Evolutionary conservation across 2,329 filamentous ascomycete genomes (phyloP).

Genomic region (Botrytis fragariae): DNA sequence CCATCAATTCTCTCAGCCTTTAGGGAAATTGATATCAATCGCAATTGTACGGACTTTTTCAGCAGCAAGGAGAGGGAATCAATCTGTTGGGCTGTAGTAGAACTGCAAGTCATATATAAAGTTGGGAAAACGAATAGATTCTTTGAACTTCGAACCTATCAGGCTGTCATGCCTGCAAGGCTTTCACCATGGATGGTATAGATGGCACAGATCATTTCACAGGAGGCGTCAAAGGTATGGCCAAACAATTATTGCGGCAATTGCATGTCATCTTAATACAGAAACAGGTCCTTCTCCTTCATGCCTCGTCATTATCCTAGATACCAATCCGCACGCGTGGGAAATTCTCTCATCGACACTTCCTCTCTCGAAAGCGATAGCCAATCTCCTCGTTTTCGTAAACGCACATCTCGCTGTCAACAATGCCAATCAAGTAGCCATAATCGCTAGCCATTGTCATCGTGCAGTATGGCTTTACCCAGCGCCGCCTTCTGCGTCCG

Average conservation of each 20-base stretch:
- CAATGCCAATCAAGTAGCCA: slow-evolving; percentile 86
- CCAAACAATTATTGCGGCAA: neutral
- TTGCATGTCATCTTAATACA: slow-evolving; percentile 21
- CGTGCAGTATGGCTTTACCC: slow-evolving; percentile 91
- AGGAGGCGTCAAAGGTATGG: slow-evolving; percentile 46
- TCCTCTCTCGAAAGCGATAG: slow-evolving; percentile 78
- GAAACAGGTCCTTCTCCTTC: slow-evolving; percentile 62
- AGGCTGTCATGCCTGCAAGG: slow-evolving; percentile 29
- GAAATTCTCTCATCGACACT: slow-evolving; percentile 70
- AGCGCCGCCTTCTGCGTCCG: slow-evolving; percentile 41
- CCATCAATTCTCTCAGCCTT: neutral
- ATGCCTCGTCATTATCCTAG: slow-evolving; percentile 84
- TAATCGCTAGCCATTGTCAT: slow-evolving; percentile 86
- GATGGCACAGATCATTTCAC: slow-evolving; percentile 59
- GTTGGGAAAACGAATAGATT: neutral
- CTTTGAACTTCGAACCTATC: neutral
- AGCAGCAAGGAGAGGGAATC: neutral
- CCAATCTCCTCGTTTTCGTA: slow-evolving; percentile 90
- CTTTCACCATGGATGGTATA: slow-evolving; percentile 59
- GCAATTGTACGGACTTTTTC: neutral
- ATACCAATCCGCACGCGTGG: slow-evolving; percentile 97
- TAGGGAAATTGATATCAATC: neutral
- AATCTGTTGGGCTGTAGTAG: neutral
- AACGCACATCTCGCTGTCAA: slow-evolving; percentile 95
- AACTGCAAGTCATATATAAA: neutral